Conservation (phyloP, 345 rosid genomes). For the Capsella bursapastoris region DNA sequence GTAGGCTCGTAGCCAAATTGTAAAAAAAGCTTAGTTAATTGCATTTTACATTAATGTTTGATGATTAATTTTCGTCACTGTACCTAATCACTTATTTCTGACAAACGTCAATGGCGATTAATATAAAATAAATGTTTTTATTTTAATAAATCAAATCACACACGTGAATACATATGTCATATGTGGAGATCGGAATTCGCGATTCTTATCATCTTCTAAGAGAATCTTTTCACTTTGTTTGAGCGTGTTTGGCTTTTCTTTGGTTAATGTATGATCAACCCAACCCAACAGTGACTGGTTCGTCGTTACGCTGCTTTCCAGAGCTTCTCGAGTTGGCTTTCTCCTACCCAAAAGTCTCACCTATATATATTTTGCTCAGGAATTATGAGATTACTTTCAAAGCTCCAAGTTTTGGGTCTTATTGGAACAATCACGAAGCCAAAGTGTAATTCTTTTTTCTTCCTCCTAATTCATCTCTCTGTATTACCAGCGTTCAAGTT, state of each 20-base stretch:
- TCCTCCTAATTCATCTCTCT: slow-evolving; percentile 10
- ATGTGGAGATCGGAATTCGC: slow-evolving; percentile 18
- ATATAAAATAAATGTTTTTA: not conserved
- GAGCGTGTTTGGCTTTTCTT: not conserved
- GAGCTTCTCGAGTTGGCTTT: slow-evolving; percentile 31
- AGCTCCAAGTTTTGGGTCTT: slow-evolving; percentile 18
- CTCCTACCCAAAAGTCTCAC: slow-evolving; percentile 17
- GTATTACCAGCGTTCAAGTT: not conserved
- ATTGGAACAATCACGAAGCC: slow-evolving; percentile 21
- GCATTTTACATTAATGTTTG: not conserved
- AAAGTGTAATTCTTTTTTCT: slow-evolving; percentile 33
- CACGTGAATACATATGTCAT: slow-evolving; percentile 10
- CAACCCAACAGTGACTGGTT: slow-evolving; percentile 30
- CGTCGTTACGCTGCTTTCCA: slow-evolving; percentile 21
- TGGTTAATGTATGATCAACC: slow-evolving; percentile 24
- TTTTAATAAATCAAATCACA: not conserved
- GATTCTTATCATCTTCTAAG: slow-evolving; percentile 21
- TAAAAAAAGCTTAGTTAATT: not conserved
- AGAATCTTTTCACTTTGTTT: slow-evolving; percentile 10
- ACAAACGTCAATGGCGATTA: slow-evolving; percentile 10
- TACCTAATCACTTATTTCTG: too few relatives aligned
- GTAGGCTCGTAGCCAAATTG: not conserved
- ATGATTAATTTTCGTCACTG: not conserved
- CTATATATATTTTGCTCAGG: not conserved
- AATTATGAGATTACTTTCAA: slow-evolving; percentile 18